phyloP scores from a whole-genome alignment of 805 yeast genomes.

The Cyberlindnera euphorbiae region DNA sequence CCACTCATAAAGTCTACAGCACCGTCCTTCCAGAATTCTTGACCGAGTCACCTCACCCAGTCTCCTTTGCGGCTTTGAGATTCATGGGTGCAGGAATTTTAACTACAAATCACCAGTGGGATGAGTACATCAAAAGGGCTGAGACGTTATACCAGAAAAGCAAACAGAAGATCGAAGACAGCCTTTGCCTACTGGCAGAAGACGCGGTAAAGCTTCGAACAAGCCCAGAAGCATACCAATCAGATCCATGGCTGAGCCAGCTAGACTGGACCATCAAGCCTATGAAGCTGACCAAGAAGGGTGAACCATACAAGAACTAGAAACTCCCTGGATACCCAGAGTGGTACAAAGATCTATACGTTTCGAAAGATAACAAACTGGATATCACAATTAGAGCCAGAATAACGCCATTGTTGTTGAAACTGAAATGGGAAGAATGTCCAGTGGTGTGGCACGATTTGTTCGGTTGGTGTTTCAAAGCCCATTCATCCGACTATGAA shows the following conservation, averaged over 20 bases:
- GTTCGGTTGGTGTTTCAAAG: slow-evolving; percentile 87
- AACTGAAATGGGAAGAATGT: slow-evolving; percentile 77
- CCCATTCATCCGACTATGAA: slow-evolving; percentile 31
- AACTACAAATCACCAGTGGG: slow-evolving; percentile 77
- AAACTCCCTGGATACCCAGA: slow-evolving; percentile 87
- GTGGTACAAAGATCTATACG: slow-evolving; percentile 73
- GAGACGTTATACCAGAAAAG: slow-evolving; percentile 63
- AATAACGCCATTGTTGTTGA: slow-evolving; percentile 68
- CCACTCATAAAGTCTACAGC: slow-evolving; percentile 65
- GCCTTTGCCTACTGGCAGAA: slow-evolving; percentile 54
- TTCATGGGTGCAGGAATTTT: slow-evolving; percentile 69
- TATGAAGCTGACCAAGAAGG: slow-evolving; percentile 58
- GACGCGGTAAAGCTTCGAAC: slow-evolving; percentile 47
- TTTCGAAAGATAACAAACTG: slow-evolving; percentile 38
- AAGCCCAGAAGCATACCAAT: slow-evolving; percentile 34
- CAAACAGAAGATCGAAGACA: slow-evolving; percentile 49
- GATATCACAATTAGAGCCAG: slow-evolving; percentile 69
- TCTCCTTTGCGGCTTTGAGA: slow-evolving; percentile 81
- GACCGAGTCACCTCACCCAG: slow-evolving; percentile 83
- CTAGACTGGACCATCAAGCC: slow-evolving; percentile 79
- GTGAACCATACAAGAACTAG: slow-evolving; percentile 65
- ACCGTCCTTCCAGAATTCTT: slow-evolving; percentile 67
- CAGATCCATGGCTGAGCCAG: slow-evolving; percentile 89
- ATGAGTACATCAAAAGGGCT: slow-evolving; percentile 59
- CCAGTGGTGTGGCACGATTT: slow-evolving; percentile 79